Conservation (phyloP, 2,329 filamentous ascomycete genomes). For the Ceratocystis albifundus region DNA sequence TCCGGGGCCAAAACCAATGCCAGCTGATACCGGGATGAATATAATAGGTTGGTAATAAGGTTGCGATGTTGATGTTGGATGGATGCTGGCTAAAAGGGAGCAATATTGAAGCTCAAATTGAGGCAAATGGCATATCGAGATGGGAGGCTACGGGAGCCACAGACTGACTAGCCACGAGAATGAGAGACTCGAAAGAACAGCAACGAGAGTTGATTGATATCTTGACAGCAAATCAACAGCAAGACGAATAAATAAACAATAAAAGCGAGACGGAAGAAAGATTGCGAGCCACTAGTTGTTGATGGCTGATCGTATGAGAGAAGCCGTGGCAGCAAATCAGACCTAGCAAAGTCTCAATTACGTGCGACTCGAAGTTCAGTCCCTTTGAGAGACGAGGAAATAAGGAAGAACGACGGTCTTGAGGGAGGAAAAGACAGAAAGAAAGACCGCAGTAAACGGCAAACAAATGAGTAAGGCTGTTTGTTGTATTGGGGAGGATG, state of each 20-base stretch:
- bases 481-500: constrained; percentile 24
- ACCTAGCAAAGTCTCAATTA: neutral
- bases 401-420: neutral
- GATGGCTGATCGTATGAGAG: neutral
- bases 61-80: neutral
- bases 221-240: neutral
- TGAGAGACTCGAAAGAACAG: neutral
- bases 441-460: neutral
- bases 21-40: neutral
- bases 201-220: neutral
- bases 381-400: neutral
- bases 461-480: neutral
- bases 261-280: neutral
- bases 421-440: neutral
- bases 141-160: neutral
- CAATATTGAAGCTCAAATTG: constrained; percentile 5
- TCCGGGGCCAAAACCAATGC: neutral
- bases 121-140: constrained; percentile 14
- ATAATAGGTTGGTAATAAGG: neutral
- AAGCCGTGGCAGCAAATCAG: neutral
- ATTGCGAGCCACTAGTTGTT: neutral
- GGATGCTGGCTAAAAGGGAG: neutral
- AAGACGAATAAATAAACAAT: neutral
- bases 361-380: neutral
- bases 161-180: neutral